Evolutionary conservation across 2,329 filamentous ascomycete genomes (phyloP), one percentile per base, ranked within the genome.

Genomic region (Plenodomus lindquistii): DNA sequence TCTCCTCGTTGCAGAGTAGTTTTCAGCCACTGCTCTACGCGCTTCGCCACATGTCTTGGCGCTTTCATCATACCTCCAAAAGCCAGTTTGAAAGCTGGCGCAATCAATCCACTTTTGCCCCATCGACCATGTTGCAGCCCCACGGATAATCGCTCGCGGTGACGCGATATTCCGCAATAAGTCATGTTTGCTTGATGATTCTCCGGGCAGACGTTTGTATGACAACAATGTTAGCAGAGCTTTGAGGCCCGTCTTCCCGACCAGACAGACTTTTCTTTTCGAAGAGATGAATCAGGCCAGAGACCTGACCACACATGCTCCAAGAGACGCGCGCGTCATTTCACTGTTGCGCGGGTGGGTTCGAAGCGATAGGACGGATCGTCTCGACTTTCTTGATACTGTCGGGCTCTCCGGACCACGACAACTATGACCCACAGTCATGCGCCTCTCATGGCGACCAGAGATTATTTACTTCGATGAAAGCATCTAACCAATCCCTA

Each of bases 361-460:
- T 45, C n/a, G 10, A 15, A 18, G 15, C 37, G 13, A 20, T 3
- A 37, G 27, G 36, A 24, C 11, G 4, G 6, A 7, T n/a, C 36
- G 39, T 36, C 35, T 39, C 16, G 24, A 44, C 38, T 48, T 39
- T 20, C 46, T 42, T 36, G 16, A 37, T 47, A 19, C 36, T 43
- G 34, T 37, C 40, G 10, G 45, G 48, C 51, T 53, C 48, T 47
- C 42, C 42, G 49, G 42, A 51, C 46, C 46, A 38, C 27, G n/a
- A n/a, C n/a, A n/a, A n/a, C n/a, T n/a, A n/a, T n/a, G n/a, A n/a
- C 29, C 34, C 35, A 21, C 44, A 54, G 51, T 54, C 55, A 55
- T 49, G 41, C 36, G 56, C 54, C 46, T 47, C 13, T 19, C 10
- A 1, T 15, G 45, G 43, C 40, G 24, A 43, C 34, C 42, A 42